A percentile compares a stretch with the other conserved stretches of the same genome.
These are phyloP conservation scores for Balakata baccata DNA, from an alignment of 345 rosid genomes.

Conservation along the genomic window DNA sequence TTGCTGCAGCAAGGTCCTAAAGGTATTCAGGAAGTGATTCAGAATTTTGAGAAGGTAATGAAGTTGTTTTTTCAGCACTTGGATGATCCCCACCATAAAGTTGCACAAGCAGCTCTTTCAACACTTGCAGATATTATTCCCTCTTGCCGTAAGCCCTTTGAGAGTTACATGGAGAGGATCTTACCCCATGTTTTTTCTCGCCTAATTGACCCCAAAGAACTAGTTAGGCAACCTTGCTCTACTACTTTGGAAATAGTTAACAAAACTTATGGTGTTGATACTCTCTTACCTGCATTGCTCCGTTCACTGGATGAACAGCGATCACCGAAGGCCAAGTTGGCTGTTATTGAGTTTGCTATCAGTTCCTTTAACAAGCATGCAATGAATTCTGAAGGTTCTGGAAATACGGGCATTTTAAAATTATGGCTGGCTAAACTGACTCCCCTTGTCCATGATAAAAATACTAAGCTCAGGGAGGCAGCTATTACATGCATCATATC, in stretches of 20 bases:
- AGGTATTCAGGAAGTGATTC: slow-evolving; percentile 91
- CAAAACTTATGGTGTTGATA: slow-evolving; percentile 86
- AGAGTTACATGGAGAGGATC: slow-evolving; percentile 95
- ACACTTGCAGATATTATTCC: slow-evolving; percentile 93
- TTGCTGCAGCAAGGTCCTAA: slow-evolving; percentile 89
- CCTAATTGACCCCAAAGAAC: slow-evolving; percentile 93
- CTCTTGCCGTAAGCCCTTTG: slow-evolving; percentile 96
- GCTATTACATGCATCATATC: slow-evolving; percentile 93
- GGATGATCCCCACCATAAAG: slow-evolving; percentile 99
- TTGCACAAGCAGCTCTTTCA: slow-evolving; percentile 97
- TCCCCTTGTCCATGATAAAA: slow-evolving; percentile 83
- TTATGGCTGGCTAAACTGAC: slow-evolving; percentile 91
- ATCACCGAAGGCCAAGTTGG: slow-evolving; percentile 97
- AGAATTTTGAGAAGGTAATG: slow-evolving; percentile 96
- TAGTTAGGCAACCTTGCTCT: slow-evolving; percentile 92
- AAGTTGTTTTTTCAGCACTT: slow-evolving; percentile 94
- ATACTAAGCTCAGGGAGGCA: slow-evolving; percentile 88
- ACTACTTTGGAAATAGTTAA: slow-evolving; percentile 91
- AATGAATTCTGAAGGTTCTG: slow-evolving; percentile 69
- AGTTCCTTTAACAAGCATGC: slow-evolving; percentile 85
- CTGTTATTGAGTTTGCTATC: slow-evolving; percentile 90
- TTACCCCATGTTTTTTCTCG: slow-evolving; percentile 96
- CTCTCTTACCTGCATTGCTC: slow-evolving; percentile 88
- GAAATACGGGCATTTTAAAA: slow-evolving; percentile 82
- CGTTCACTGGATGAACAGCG: slow-evolving; percentile 98